Percentiles rank a stretch among this genome's conserved stretches.
These are phyloP conservation scores for Aspergillus cejpii DNA, from an alignment of 2,329 filamentous ascomycete genomes.

Conservation along the genomic window DNA sequence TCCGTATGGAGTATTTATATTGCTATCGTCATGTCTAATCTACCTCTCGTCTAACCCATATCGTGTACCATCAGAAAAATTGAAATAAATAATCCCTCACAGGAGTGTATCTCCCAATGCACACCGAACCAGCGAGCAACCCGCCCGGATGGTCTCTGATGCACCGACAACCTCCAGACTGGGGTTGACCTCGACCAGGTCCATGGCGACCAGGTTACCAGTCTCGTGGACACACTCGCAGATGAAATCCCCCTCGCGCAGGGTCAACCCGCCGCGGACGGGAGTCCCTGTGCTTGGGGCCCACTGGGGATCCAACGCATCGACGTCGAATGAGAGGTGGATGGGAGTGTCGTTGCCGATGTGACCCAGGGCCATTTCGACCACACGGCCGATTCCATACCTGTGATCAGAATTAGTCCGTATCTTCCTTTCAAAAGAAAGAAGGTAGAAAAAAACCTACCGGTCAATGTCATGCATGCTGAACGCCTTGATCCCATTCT, in stretches of 20 bases:
- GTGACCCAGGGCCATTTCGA: conserved; percentile 97
- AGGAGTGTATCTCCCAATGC: conserved; percentile 86
- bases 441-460: conserved; percentile 42
- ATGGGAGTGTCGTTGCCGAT: conserved; percentile 93
- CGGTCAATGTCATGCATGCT: conserved; percentile 97
- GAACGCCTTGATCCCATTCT: conserved; percentile 89
- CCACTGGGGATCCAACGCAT: conserved; percentile 92
- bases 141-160: conserved; percentile 79
- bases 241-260: conserved; percentile 95
- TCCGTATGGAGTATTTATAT: too few relatives aligned
- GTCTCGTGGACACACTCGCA: conserved; percentile 80
- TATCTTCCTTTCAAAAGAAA: neutral
- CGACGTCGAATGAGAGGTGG: conserved; percentile 94
- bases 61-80: neutral
- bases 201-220: conserved; percentile 69
- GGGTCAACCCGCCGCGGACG: conserved; percentile 83
- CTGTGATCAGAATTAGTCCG: conserved; percentile 38
- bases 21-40: neutral
- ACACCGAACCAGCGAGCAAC: conserved; percentile 84
- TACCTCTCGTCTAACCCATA: conserved; percentile 1
- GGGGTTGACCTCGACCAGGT: conserved; percentile 77
- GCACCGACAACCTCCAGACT: conserved; percentile 63
- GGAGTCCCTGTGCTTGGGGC: conserved; percentile 93
- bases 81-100: conserved; percentile 41
- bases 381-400: conserved; percentile 87